These are phyloP conservation scores for Mariannaea sp. DNA, from an alignment of 2,329 filamentous ascomycete species.

Conservation along the genomic window DNA sequence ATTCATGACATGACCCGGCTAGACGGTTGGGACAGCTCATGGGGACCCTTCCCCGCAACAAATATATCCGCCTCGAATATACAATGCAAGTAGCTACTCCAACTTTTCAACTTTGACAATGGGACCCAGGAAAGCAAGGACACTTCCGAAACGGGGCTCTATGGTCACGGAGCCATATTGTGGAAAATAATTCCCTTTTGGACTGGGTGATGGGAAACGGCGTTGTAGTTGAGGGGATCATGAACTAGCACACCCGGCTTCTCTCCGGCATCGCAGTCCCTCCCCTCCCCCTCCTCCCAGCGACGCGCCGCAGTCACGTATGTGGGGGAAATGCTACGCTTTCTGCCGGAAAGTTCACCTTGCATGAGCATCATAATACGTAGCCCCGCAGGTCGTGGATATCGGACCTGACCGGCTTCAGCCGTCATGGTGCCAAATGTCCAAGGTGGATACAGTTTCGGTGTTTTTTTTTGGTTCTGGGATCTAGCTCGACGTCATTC, in stretches of 20 bases:
- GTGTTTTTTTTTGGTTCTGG: constrained; percentile 2
- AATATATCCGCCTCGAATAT: too few relatives aligned
- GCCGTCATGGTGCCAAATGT: constrained; percentile 18
- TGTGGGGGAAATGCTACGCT: constrained; percentile 24
- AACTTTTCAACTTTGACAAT: too few relatives aligned
- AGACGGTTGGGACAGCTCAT: neutral
- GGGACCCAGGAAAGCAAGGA: too few relatives aligned
- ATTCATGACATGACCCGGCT: neutral
- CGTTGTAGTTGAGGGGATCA: constrained; percentile 2
- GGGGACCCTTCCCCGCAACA: too few relatives aligned
- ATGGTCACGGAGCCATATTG: neutral
- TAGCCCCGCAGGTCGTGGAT: too few relatives aligned
- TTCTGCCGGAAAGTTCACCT: too few relatives aligned
- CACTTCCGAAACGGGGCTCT: neutral
- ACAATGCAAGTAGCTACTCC: too few relatives aligned
- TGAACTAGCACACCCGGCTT: constrained; percentile 19
- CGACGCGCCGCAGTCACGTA: constrained; percentile 17
- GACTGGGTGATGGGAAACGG: neutral
- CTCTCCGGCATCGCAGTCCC: constrained; percentile 24
- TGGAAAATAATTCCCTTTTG: neutral
- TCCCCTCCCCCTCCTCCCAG: too few relatives aligned
- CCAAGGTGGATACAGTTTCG: constrained; percentile 12
- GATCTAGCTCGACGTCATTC: neutral
- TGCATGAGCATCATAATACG: too few relatives aligned
- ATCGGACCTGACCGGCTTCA: too few relatives aligned